Evolutionary conservation across 2,329 filamentous ascomycete species (phyloP).

Genomic region (Neofusicoccum laricinum): DNA sequence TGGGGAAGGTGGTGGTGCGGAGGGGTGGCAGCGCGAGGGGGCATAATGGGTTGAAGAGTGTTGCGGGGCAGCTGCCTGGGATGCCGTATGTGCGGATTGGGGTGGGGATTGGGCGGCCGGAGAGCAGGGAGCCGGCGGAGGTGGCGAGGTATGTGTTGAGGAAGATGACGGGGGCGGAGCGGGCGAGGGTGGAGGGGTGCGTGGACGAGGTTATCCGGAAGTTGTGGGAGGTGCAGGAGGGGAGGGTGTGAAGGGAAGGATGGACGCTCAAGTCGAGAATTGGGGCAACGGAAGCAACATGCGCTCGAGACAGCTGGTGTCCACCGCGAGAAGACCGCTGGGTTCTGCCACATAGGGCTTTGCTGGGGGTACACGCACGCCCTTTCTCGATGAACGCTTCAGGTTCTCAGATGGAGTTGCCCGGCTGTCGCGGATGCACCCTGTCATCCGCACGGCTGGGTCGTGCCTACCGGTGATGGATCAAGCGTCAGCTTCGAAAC

Average conservation of each 20-base stretch:
- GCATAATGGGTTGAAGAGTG: constrained; percentile 47
- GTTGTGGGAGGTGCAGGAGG: constrained; percentile 51
- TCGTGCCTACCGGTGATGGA: no score
- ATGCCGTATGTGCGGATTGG: constrained; percentile 61
- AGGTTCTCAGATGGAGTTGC: no score
- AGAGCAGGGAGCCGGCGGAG: constrained; percentile 60
- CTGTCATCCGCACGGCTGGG: no score
- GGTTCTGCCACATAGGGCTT: no score
- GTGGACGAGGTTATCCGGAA: constrained; percentile 50
- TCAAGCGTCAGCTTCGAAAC: no score
- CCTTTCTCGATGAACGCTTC: no score
- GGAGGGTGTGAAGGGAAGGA: constrained; percentile 18
- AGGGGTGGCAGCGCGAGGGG: constrained; percentile 54
- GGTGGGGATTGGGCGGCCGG: constrained; percentile 83
- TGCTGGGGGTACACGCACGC: no score
- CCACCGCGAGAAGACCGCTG: no score
- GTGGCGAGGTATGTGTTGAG: constrained; percentile 77
- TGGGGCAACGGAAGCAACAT: no score
- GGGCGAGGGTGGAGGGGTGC: constrained; percentile 41
- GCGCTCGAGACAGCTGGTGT: no score
- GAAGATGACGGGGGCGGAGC: constrained; percentile 58
- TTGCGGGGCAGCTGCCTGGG: constrained; percentile 28
- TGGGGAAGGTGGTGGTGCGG: constrained; percentile 66
- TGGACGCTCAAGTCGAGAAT: no score
- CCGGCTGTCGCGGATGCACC: no score